phyloP scores from a whole-genome alignment of 1,284 basidiomycete species.

The Boletus semigastroideus region DNA sequence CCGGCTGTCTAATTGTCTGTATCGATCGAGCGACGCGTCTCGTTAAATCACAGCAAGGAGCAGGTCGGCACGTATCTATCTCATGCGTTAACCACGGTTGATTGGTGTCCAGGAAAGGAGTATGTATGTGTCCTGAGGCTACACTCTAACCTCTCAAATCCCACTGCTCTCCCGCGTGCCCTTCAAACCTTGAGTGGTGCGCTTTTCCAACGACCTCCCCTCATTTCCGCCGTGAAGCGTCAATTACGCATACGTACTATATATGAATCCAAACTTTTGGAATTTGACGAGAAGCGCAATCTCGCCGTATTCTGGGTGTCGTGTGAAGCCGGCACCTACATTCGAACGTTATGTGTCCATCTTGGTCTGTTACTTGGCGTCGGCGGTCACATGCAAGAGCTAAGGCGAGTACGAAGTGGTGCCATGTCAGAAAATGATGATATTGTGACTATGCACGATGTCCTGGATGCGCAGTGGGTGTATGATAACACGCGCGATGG shows the following conservation, averaged over 20 bases:
- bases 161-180: constrained; percentile 86
- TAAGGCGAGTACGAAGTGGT: constrained; percentile 92
- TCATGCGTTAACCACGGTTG: not conserved
- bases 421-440: constrained; percentile 97
- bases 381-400: constrained; percentile 99
- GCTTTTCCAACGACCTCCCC: constrained; percentile 97
- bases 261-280: constrained; percentile 93
- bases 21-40: constrained; percentile 99
- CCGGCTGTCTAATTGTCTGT: constrained; percentile 97
- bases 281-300: constrained; percentile 98
- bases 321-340: constrained; percentile 98
- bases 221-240: constrained; percentile 99
- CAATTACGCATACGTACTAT: constrained; percentile 98
- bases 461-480: constrained; percentile 97
- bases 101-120: constrained; percentile 77
- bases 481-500: constrained; percentile 99
- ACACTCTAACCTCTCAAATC: constrained; percentile 80
- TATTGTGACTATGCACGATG: constrained; percentile 99
- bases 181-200: constrained; percentile 98
- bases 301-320: constrained; percentile 98
- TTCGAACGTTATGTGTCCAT: constrained; percentile 98
- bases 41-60: constrained; percentile 98
- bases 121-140: constrained; percentile 96
- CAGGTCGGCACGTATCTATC: constrained; percentile 53
- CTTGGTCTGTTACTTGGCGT: constrained; percentile 94